phyloP scores from a whole-genome alignment of 164 flowering plant species.

The Vitis cinerea region DNA sequence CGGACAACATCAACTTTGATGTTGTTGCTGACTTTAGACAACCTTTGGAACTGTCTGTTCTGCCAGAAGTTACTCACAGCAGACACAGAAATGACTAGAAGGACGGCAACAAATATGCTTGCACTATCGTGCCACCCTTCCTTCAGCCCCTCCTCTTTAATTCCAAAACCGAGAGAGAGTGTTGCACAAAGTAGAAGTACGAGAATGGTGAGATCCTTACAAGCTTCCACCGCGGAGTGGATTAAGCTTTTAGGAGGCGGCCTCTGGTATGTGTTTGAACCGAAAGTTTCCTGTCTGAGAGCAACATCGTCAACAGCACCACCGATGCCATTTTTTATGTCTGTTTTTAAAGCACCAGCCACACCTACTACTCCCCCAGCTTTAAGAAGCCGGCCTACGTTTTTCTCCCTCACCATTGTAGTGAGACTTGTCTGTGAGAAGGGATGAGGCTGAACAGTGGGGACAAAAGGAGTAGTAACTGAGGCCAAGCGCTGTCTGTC shows the following conservation, averaged over 20 bases:
- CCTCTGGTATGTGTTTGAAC: conserved; percentile 32
- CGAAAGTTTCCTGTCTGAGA: conserved; percentile 23
- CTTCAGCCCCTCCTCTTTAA: conserved; percentile 30
- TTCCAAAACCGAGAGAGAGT: conserved; percentile 43
- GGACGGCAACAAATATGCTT: conserved; percentile 42
- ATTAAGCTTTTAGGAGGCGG: conserved; percentile 31
- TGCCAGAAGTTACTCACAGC: conserved; percentile 39
- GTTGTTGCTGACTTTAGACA: conserved; percentile 33
- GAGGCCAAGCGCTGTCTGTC: conserved; percentile 2
- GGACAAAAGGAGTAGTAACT: background rate
- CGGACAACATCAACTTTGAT: conserved; percentile 37
- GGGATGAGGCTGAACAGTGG: background rate
- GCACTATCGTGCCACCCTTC: conserved; percentile 50
- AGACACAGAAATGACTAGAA: conserved; percentile 39
- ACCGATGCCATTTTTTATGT: conserved; percentile 20
- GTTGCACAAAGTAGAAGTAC: conserved; percentile 37
- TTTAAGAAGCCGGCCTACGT: conserved; percentile 11
- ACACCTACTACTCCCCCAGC: conserved; percentile 31
- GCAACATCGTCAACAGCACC: conserved; percentile 21
- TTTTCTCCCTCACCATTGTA: conserved; percentile 30
- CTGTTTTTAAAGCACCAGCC: conserved; percentile 18
- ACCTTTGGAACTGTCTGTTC: conserved; percentile 37
- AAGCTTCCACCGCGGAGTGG: conserved; percentile 36
- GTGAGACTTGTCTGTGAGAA: conserved; percentile 18
- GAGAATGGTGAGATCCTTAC: conserved; percentile 33